These are phyloP conservation scores for Pyrenochaeta sp. DNA, from an alignment of 2,329 filamentous ascomycete species.

Conservation along the genomic window DNA sequence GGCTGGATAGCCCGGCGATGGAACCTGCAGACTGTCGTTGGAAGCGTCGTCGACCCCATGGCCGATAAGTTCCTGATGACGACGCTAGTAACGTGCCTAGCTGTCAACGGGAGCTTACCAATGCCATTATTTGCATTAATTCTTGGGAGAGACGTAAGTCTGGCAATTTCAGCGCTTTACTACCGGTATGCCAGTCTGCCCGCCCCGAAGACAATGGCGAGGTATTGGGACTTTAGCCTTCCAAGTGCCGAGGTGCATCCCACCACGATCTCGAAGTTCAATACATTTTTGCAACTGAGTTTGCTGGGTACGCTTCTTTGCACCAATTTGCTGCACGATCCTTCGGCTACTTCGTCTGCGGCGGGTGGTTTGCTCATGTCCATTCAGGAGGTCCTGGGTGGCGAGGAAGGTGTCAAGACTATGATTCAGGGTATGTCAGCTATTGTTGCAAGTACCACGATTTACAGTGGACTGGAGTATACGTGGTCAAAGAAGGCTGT, in stretches of 20 bases:
- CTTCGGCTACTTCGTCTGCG: slow-evolving; percentile 61
- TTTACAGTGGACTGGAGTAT: slow-evolving; percentile 95
- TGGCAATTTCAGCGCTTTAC: slow-evolving; percentile 88
- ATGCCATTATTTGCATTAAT: slow-evolving; percentile 90
- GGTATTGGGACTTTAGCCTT: slow-evolving; percentile 98
- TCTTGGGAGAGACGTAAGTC: slow-evolving; percentile 83
- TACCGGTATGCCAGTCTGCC: slow-evolving; percentile 95
- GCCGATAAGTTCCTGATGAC: slow-evolving; percentile 98
- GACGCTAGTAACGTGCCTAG: slow-evolving; percentile 83
- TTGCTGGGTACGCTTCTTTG: slow-evolving; percentile 86
- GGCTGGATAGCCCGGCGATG: slow-evolving; percentile 91
- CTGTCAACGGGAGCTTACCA: slow-evolving; percentile 82
- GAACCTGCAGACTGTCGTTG: slow-evolving; percentile 91
- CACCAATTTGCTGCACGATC: slow-evolving; percentile 74
- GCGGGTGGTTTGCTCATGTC: slow-evolving; percentile 34
- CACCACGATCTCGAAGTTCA: slow-evolving; percentile 84
- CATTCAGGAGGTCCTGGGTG: slow-evolving; percentile 39
- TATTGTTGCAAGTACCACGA: slow-evolving; percentile 84
- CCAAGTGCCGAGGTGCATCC: slow-evolving; percentile 86
- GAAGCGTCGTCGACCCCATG: slow-evolving; percentile 88
- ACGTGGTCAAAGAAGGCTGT: slow-evolving; percentile 90
- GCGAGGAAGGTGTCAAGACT: slow-evolving; percentile 45
- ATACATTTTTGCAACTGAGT: slow-evolving; percentile 89
- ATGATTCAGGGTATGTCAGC: slow-evolving; percentile 65
- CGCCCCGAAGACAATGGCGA: slow-evolving; percentile 86